Base-by-base conservation (phyloP, 768 basidiomycete genomes). In the Leccinum arenicola region DNA sequence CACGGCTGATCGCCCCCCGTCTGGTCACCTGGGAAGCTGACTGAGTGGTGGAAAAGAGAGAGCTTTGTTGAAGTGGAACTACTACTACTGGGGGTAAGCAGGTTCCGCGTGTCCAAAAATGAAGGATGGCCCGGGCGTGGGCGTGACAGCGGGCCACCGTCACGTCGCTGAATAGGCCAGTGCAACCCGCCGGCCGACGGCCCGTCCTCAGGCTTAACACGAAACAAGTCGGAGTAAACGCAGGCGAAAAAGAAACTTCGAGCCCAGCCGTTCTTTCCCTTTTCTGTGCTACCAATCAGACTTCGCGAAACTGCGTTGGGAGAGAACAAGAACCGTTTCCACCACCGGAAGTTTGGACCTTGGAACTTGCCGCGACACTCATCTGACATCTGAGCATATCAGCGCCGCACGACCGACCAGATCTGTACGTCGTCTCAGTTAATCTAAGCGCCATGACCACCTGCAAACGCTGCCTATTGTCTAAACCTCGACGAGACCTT, bases 171-270 rank as follows among this genome's bases (percentile, higher is more conserved):
- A 53, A 47, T 33, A 12, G 11, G 38, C 7, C n/a, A n/a, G n/a
- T 40, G 50, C 33, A 58, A 68, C 64, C 64, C 63, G 57, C 64
- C 66, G 62, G 63, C 33, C 48, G 27, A 49, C 50, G 48, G 66
- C 36, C 55, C 50, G 59, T 21, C 35, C 4, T 33, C 7, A 3
- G 21, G 2, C 31, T 36, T 7, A 55, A 53, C 58, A 35, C 29
- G 48, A 60, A 45, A 54, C 54, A 35, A 29, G 31, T 51, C 50
- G 40, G 51, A n/a, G 33, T 25, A 36, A 49, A 43, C 15, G 21
- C 11, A 54, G 25, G 29, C 27, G 50, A 54, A 53, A 21, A 27
- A 40, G 38, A 33, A 17, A 38, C 40, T n/a, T 43, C 9, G 40
- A 43, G 51, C 49, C 51, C 35, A 27, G 43, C 49, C 12, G 43